Conservation (phyloP, 1,139 yeast species). For the Geotrichum candidum region DNA sequence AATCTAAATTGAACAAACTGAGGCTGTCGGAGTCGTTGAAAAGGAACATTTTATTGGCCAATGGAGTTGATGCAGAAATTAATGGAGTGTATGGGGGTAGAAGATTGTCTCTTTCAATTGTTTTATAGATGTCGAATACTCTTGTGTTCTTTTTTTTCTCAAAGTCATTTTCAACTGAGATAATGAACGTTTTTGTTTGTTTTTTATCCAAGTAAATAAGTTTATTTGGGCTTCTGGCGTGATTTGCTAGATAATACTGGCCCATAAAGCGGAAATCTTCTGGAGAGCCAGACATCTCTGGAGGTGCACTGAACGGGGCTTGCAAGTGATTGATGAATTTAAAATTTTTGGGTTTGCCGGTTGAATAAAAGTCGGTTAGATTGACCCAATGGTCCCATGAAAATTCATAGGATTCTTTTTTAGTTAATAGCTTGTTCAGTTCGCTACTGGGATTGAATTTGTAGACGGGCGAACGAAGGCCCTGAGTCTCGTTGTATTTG, state of each 20-base stretch:
- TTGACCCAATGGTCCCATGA: slow-evolving; percentile 32
- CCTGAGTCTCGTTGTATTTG: too few relatives aligned
- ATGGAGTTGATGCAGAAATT: background rate
- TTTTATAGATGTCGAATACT: background rate
- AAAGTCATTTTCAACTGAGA: slow-evolving; percentile 10
- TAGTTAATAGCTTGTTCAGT: background rate
- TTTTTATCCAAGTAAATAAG: slow-evolving; percentile 24
- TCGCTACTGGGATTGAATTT: background rate
- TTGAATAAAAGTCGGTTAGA: slow-evolving; percentile 21
- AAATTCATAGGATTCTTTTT: slow-evolving; percentile 22
- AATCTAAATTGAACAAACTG: background rate
- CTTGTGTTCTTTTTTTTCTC: background rate
- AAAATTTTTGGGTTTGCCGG: slow-evolving; percentile 10
- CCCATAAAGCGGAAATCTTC: slow-evolving; percentile 24
- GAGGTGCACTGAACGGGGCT: slow-evolving; percentile 17
- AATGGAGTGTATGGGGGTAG: background rate
- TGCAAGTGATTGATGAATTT: background rate
- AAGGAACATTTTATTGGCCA: background rate
- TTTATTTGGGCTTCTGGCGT: slow-evolving; percentile 27
- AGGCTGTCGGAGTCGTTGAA: background rate
- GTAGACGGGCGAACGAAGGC: background rate
- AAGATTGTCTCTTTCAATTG: background rate
- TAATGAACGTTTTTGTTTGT: slow-evolving; percentile 14
- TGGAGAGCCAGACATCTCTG: slow-evolving; percentile 27
- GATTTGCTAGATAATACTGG: slow-evolving; percentile 25